A percentile compares a stretch with the other conserved stretches of the same genome.
Evolutionary conservation across 495 filamentous ascomycete species (phyloP).

Genomic region (Evernia prunastri): DNA sequence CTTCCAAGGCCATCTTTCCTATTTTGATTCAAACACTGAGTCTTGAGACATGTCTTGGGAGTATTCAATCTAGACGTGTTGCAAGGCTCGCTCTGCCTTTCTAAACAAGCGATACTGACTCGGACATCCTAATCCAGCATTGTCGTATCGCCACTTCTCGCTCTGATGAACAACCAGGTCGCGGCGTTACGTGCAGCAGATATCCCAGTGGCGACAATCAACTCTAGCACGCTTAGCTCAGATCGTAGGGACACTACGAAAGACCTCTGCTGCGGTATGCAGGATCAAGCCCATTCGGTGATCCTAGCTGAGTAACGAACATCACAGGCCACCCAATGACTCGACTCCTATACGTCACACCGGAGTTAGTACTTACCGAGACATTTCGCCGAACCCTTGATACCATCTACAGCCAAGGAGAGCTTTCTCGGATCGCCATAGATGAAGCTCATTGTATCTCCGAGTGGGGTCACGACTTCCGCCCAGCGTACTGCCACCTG

Average conservation of each 20-base stretch:
- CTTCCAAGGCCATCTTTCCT: too few relatives aligned
- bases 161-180: slow-evolving; percentile 94
- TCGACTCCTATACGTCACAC: slow-evolving; percentile 87
- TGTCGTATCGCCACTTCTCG: slow-evolving; percentile 82
- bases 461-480: slow-evolving; percentile 98
- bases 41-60: too few relatives aligned
- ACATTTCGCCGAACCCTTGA: slow-evolving; percentile 68
- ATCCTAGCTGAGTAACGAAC: neutral
- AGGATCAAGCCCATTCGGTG: neutral
- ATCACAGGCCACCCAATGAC: slow-evolving; percentile 61
- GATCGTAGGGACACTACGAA: slow-evolving; percentile 64
- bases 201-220: slow-evolving; percentile 77
- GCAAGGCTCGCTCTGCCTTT: too few relatives aligned
- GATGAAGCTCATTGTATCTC: slow-evolving; percentile 97
- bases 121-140: too few relatives aligned
- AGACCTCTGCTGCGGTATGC: slow-evolving; percentile 64
- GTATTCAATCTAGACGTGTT: too few relatives aligned
- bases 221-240: slow-evolving; percentile 61
- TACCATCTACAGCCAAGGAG: slow-evolving; percentile 70
- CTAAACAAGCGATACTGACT: too few relatives aligned
- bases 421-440: slow-evolving; percentile 78
- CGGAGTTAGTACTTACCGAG: slow-evolving; percentile 75
- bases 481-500: slow-evolving; percentile 83
- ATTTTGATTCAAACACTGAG: too few relatives aligned
- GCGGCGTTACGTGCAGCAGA: slow-evolving; percentile 65